A percentile compares a stretch with the other conserved stretches of the same genome.
Evolutionary conservation across 345 rosid species (phyloP).

Genomic region (Corchorus olitorius): DNA sequence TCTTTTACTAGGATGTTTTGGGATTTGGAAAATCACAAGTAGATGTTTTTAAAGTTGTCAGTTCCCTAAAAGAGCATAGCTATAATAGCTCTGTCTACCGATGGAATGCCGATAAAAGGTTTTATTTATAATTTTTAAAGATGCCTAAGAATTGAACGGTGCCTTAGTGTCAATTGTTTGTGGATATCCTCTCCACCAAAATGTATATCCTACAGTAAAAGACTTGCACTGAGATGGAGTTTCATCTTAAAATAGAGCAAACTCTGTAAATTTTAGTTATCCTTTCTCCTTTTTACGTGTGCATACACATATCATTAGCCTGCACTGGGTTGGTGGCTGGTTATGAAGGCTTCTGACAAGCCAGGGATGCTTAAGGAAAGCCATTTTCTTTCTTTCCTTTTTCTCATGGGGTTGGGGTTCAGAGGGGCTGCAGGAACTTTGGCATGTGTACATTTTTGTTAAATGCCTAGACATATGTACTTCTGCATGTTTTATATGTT

Average conservation of each 20-base stretch:
- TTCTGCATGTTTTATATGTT: background rate
- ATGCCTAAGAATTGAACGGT: background rate
- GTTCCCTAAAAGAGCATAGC: background rate
- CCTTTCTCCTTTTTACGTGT: background rate
- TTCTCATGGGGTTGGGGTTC: background rate
- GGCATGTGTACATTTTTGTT: background rate
- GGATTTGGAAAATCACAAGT: background rate
- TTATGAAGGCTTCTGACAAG: background rate
- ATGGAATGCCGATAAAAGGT: background rate
- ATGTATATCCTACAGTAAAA: background rate
- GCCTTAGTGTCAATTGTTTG: background rate
- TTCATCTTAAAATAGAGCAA: background rate
- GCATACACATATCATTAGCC: background rate
- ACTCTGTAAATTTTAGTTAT: background rate
- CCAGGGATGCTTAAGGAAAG: constrained; percentile 2
- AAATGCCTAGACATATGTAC: background rate
- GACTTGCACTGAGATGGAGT: background rate
- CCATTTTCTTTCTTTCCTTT: background rate
- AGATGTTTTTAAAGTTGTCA: background rate
- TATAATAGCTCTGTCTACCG: background rate
- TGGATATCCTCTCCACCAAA: background rate
- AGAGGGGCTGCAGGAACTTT: background rate
- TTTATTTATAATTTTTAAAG: background rate
- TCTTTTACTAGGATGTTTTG: background rate
- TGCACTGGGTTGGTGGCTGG: background rate